Conservation (phyloP, 805 yeast genomes). For the Nakazawaea peltata region DNA sequence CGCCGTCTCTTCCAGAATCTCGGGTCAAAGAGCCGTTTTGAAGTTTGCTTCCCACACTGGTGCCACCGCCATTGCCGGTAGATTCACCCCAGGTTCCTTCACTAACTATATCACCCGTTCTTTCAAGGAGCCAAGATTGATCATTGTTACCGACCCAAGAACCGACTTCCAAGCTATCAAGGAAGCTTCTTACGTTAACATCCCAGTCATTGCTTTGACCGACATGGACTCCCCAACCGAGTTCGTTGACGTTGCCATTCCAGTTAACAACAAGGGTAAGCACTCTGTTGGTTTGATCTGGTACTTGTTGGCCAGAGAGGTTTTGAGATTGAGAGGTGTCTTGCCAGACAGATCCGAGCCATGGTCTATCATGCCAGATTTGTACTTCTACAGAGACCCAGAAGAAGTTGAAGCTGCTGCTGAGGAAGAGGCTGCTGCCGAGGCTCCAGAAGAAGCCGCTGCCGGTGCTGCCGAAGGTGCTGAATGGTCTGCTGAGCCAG, state of each 20-base stretch:
- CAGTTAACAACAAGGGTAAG: slow-evolving; percentile 99
- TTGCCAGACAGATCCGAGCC: slow-evolving; percentile 92
- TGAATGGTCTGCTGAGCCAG: slow-evolving; percentile 39
- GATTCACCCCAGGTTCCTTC: slow-evolving; percentile 99
- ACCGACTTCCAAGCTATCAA: slow-evolving; percentile 99
- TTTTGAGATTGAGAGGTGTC: slow-evolving; percentile 97
- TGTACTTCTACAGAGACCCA: slow-evolving; percentile 99
- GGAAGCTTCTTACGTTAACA: slow-evolving; percentile 99
- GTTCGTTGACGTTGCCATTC: slow-evolving; percentile 99
- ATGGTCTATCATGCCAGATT: slow-evolving; percentile 99
- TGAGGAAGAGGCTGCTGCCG: slow-evolving; percentile 54
- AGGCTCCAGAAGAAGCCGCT: slow-evolving; percentile 55
- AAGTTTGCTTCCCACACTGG: slow-evolving; percentile 99
- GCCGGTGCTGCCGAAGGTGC: slow-evolving; percentile 55
- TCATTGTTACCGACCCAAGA: slow-evolving; percentile 99
- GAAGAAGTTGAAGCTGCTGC: slow-evolving; percentile 90
- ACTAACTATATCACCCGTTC: slow-evolving; percentile 99
- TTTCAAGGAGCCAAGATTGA: slow-evolving; percentile 99
- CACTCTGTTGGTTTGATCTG: slow-evolving; percentile 99
- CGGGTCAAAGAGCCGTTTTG: slow-evolving; percentile 99
- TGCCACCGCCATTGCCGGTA: slow-evolving; percentile 99
- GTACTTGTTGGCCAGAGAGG: slow-evolving; percentile 99
- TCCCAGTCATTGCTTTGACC: slow-evolving; percentile 98
- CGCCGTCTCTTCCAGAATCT: slow-evolving; percentile 98
- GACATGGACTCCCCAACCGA: slow-evolving; percentile 99